A percentile compares a stretch with the other conserved stretches of the same genome.
phyloP scores from a whole-genome alignment of 164 flowering plant genomes.

The Chimonanthus salicifolius region DNA sequence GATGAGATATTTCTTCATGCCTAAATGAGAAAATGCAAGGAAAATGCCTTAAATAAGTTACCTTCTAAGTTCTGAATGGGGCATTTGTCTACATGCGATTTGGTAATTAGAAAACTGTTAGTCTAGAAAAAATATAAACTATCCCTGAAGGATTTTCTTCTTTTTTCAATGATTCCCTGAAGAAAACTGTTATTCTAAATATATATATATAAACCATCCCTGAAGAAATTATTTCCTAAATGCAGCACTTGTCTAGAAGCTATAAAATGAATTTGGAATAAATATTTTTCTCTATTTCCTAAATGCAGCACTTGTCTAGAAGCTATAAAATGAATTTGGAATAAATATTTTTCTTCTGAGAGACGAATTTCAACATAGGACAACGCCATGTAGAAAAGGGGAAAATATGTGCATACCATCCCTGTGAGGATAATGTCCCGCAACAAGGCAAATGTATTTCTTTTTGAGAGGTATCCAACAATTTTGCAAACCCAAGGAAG shows the following conservation, averaged over 20 bases:
- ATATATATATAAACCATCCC: not conserved
- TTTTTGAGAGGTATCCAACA: conserved; percentile 46
- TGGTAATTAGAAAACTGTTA: not conserved
- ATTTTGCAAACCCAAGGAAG: conserved; percentile 82
- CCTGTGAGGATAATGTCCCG: conserved; percentile 58
- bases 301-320: conserved; percentile 1
- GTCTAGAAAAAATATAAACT: not conserved
- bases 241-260: conserved; percentile 1
- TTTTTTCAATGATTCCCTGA: not conserved
- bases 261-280: not conserved
- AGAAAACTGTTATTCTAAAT: not conserved
- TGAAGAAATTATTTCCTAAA: not conserved
- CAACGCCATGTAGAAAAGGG: not conserved
- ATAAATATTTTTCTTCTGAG: not conserved
- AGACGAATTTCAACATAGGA: not conserved
- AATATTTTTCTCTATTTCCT: not conserved
- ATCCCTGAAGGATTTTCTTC: not conserved
- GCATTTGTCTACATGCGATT: too few species aligned
- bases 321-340: not conserved
- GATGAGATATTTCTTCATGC: too few species aligned
- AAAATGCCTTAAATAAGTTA: too few species aligned
- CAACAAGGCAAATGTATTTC: conserved; percentile 41
- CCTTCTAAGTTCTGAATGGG: not conserved
- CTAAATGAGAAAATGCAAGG: too few species aligned
- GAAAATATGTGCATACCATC: conserved; percentile 38